A percentile compares a stretch with the other conserved stretches of the same genome.
phyloP scores from a whole-genome alignment of 2,329 filamentous ascomycete genomes.

The Hypoxylon sp. region DNA sequence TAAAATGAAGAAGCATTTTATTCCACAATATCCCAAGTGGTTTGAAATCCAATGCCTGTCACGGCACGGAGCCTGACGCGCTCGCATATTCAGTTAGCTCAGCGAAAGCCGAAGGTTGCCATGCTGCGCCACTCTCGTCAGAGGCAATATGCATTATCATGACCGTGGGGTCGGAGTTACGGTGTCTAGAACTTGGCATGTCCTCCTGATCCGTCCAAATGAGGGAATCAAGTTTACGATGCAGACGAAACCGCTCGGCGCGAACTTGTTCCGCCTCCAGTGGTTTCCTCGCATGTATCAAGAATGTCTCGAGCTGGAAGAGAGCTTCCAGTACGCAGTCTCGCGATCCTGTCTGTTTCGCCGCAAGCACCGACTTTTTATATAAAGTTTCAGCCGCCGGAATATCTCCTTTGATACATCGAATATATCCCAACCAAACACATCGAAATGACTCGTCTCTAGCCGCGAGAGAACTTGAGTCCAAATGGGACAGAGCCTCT shows the following conservation, averaged over 20 bases:
- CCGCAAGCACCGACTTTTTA: conserved; percentile 46
- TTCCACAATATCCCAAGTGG: background rate
- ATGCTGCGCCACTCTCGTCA: conserved; percentile 30
- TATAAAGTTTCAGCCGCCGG: conserved; percentile 47
- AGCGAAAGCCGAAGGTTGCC: conserved; percentile 43
- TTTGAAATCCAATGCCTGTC: conserved; percentile 10
- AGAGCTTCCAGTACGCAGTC: conserved; percentile 51
- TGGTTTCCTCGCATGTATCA: conserved; percentile 46
- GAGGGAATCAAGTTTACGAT: conserved; percentile 46
- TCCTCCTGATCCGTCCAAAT: conserved; percentile 46
- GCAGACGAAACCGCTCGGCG: conserved; percentile 44
- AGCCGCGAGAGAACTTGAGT: conserved; percentile 40
- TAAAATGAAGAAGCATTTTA: conserved; percentile 2
- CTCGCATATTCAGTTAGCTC: conserved; percentile 30
- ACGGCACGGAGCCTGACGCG: conserved; percentile 16
- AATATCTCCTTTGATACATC: conserved; percentile 46
- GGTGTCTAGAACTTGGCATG: background rate
- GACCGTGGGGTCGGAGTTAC: conserved; percentile 19
- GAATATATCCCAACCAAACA: conserved; percentile 51
- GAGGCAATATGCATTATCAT: conserved; percentile 43
- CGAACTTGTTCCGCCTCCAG: conserved; percentile 49
- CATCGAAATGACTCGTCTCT: conserved; percentile 50
- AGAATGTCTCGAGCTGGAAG: conserved; percentile 52
- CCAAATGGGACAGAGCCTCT: conserved; percentile 44
- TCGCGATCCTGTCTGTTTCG: conserved; percentile 48